phyloP scores from a whole-genome alignment of 805 yeast species.

The Suhomyces pyralidae region DNA sequence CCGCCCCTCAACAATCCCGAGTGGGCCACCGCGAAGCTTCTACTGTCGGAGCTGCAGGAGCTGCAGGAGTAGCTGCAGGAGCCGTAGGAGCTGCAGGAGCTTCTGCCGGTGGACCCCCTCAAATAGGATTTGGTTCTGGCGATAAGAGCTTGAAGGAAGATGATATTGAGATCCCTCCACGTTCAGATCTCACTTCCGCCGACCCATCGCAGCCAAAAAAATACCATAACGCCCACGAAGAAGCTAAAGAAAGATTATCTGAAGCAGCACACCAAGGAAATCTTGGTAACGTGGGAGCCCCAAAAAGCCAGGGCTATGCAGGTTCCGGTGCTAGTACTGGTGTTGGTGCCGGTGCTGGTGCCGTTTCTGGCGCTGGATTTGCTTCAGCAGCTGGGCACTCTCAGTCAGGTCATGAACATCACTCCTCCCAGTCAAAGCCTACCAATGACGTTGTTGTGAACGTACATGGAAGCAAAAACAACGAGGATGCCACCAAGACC shows the following conservation, averaged over 20 bases:
- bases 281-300: not conserved
- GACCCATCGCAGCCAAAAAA: constrained; percentile 5
- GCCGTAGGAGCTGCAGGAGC: not conserved
- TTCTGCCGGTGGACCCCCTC: not conserved
- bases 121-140: constrained; percentile 2
- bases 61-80: constrained; percentile 2
- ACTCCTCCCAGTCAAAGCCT: not conserved
- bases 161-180: not conserved
- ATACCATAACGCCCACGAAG: constrained; percentile 5
- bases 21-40: not conserved
- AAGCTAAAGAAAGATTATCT: constrained; percentile 3
- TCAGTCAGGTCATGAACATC: not conserved
- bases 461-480: constrained; percentile 27
- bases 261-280: constrained; percentile 3
- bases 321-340: not conserved
- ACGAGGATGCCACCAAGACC: constrained; percentile 22
- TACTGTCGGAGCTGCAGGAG: constrained; percentile 3
- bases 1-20: not conserved
- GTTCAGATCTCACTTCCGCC: not conserved
- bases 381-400: not conserved
- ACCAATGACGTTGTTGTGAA: constrained; percentile 26
- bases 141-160: not conserved
- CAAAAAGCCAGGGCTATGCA: not conserved
- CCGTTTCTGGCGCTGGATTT: not conserved
- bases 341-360: not conserved